Evolutionary conservation across 495 filamentous ascomycete genomes (phyloP).

Genomic region (Friedmanniomyces simplex): DNA sequence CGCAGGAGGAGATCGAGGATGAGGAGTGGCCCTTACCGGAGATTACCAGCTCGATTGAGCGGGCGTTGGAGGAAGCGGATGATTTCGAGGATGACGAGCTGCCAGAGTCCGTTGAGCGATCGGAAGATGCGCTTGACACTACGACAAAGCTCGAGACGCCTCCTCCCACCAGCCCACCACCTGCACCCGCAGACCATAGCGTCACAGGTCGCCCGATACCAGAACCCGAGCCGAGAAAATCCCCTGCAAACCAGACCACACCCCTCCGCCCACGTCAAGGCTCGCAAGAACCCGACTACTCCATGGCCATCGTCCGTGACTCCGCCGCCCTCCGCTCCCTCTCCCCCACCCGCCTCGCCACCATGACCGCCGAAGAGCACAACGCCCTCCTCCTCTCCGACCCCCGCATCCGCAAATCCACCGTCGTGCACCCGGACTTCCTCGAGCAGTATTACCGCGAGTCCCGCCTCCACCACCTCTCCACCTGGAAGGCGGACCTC

Average conservation of each 20-base stretch:
- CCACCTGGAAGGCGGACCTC: constrained; percentile 87
- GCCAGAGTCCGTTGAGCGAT: background rate
- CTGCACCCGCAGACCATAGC: background rate
- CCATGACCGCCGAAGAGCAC: constrained; percentile 79
- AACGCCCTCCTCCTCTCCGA: constrained; percentile 73
- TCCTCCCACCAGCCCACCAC: constrained; percentile 12
- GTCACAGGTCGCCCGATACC: too few species aligned
- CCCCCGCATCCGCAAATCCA: constrained; percentile 71
- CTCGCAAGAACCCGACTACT: constrained; percentile 23
- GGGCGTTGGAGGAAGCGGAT: constrained; percentile 9
- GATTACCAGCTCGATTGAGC: constrained; percentile 22
- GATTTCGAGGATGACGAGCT: background rate
- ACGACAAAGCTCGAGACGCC: constrained; percentile 10
- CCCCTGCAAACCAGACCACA: background rate
- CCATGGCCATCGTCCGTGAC: constrained; percentile 18
- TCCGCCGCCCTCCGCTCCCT: constrained; percentile 12
- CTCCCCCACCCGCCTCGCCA: constrained; percentile 25
- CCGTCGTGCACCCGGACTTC: constrained; percentile 82
- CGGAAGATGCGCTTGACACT: background rate
- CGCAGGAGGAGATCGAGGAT: constrained; percentile 20
- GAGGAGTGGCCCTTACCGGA: constrained; percentile 16
- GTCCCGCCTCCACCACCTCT: constrained; percentile 87
- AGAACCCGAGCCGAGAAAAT: background rate
- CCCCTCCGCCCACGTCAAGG: constrained; percentile 15
- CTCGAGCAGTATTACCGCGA: constrained; percentile 88